Evolutionary conservation across 257 asterid species (phyloP).

Genomic region (Knoxia roxburghii): DNA sequence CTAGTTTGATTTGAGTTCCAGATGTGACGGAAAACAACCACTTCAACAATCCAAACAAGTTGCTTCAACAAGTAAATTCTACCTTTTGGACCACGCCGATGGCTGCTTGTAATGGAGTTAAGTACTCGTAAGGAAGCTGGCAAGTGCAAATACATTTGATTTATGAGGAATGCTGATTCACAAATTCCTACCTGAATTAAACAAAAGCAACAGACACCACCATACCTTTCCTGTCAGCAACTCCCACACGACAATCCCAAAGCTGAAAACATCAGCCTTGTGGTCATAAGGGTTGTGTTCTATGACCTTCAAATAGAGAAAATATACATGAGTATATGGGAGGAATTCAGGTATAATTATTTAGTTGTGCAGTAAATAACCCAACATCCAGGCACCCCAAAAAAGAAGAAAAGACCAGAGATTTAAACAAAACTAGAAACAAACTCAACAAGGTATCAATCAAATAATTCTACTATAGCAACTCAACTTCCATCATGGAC

Average conservation of each 20-base stretch:
- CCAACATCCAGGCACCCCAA: background rate
- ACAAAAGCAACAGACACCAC: constrained; percentile 7
- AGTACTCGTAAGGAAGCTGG: constrained; percentile 94
- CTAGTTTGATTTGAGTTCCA: background rate
- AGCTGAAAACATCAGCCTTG: constrained; percentile 91
- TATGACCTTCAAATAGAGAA: constrained; percentile 60
- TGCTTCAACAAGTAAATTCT: constrained; percentile 15
- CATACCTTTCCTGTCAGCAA: constrained; percentile 87
- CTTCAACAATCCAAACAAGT: background rate
- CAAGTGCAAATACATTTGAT: constrained; percentile 3
- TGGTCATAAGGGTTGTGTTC: constrained; percentile 95
- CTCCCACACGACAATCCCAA: constrained; percentile 93
- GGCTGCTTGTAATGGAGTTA: constrained; percentile 96
- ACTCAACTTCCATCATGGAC: too few relatives aligned
- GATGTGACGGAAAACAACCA: too few relatives aligned
- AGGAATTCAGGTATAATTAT: background rate
- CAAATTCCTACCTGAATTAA: background rate
- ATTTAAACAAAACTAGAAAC: too few relatives aligned
- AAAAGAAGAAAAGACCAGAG: background rate
- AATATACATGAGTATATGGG: constrained; percentile 20
- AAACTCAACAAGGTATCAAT: too few relatives aligned
- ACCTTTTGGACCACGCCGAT: constrained; percentile 98
- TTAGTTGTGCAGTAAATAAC: background rate
- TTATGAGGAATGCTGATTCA: background rate
- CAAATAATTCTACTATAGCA: background rate